phyloP scores from a whole-genome alignment of 306 rosid genomes.

The Prunus mume region DNA sequence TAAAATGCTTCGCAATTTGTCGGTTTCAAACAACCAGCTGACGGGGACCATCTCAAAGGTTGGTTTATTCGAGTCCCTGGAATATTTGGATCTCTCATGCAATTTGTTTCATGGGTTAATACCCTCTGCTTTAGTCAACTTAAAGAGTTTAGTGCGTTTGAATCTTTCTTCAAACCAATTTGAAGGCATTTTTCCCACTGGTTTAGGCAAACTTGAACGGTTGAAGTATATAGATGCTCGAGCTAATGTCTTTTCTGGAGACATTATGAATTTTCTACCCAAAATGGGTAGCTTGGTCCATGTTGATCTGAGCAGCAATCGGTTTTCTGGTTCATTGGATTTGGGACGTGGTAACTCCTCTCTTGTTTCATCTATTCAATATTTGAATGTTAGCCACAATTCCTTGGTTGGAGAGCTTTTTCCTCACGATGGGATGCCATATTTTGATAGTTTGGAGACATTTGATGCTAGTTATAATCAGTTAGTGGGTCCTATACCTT shows the following conservation, averaged over 20 bases:
- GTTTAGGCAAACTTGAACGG: conserved; percentile 49
- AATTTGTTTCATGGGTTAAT: conserved; percentile 54
- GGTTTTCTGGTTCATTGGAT: conserved; percentile 66
- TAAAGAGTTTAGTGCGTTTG: conserved; percentile 37
- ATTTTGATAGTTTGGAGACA: conserved; percentile 75
- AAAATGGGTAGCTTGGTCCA: conserved; percentile 55
- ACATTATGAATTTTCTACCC: conserved; percentile 47
- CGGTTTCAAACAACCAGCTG: conserved; percentile 60
- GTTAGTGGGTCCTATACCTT: conserved; percentile 59
- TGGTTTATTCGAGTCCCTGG: conserved; percentile 46
- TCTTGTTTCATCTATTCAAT: conserved; percentile 49
- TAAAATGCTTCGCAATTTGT: conserved; percentile 56
- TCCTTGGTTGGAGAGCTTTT: conserved; percentile 64
- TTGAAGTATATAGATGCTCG: conserved; percentile 52
- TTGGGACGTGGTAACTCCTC: conserved; percentile 54
- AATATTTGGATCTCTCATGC: conserved; percentile 58
- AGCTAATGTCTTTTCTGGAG: conserved; percentile 60
- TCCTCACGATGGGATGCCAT: conserved; percentile 78
- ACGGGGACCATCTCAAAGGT: conserved; percentile 47
- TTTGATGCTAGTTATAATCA: conserved; percentile 72
- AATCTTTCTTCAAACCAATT: conserved; percentile 74
- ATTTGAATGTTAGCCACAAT: conserved; percentile 66
- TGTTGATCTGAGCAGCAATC: conserved; percentile 67
- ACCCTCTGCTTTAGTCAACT: conserved; percentile 35
- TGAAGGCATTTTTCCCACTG: conserved; percentile 44